Evolutionary conservation across 305 asterid species (phyloP).

Genomic region (Fraxinus platypoda): DNA sequence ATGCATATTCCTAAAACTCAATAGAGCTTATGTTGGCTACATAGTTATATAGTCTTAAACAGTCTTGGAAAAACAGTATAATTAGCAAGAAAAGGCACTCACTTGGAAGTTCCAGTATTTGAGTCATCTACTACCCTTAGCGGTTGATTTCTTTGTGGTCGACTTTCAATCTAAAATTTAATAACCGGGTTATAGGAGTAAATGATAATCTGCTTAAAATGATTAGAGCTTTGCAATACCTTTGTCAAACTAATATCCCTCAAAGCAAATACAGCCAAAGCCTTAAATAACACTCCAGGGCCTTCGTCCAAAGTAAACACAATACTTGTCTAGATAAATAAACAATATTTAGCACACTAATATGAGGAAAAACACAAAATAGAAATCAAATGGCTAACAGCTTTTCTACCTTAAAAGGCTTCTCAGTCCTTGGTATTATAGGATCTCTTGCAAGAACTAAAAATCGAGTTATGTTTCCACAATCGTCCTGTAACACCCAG

Average conservation of each 20-base stretch:
- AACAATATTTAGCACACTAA: not conserved
- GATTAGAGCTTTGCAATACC: conserved; percentile 4
- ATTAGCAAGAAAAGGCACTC: conserved; percentile 6
- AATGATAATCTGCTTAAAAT: not conserved
- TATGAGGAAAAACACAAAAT: not conserved
- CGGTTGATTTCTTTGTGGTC: conserved; percentile 37
- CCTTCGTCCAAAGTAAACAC: conserved; percentile 36
- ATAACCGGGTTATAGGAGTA: not conserved
- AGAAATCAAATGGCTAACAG: not conserved
- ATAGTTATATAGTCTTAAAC: not conserved
- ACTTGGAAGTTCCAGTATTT: conserved; percentile 35
- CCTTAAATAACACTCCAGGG: conserved; percentile 36
- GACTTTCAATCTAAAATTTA: conserved; percentile 29
- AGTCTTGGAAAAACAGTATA: not conserved
- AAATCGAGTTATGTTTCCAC: conserved; percentile 31
- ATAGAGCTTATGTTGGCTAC: not conserved
- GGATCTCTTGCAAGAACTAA: conserved; percentile 38
- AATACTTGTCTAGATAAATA: conserved; percentile 32
- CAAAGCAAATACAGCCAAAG: conserved; percentile 36
- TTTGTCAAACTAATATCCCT: conserved; percentile 32
- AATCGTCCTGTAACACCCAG: conserved; percentile 29
- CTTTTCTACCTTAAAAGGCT: conserved; percentile 27
- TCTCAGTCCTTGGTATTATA: conserved; percentile 30
- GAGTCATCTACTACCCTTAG: conserved; percentile 32
- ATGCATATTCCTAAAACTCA: not conserved